phyloP scores from a whole-genome alignment of 148 eudicot genomes.

The Limonium bicolor region DNA sequence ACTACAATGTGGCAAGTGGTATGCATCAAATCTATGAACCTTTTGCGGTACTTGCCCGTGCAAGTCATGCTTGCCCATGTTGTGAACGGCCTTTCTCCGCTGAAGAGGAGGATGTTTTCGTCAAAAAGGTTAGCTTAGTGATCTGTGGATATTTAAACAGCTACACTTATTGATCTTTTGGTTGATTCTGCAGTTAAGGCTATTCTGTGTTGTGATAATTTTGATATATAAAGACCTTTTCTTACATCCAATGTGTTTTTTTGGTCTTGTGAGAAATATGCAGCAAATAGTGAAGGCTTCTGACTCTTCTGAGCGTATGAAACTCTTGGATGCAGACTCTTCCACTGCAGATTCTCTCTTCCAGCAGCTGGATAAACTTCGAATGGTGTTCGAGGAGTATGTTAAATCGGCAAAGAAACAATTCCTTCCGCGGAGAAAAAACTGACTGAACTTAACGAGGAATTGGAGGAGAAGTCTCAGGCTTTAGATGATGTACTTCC shows the following conservation, averaged over 20 bases:
- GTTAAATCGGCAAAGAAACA: slow-evolving; percentile 41
- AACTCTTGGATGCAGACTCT: slow-evolving; percentile 26
- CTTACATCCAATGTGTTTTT: too few relatives aligned
- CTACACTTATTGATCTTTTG: too few relatives aligned
- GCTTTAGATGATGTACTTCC: slow-evolving; percentile 80
- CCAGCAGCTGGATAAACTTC: slow-evolving; percentile 81
- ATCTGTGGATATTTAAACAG: neutral
- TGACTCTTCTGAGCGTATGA: slow-evolving; percentile 33
- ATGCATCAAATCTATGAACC: slow-evolving; percentile 57
- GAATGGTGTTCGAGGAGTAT: slow-evolving; percentile 71
- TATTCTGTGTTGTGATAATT: too few relatives aligned
- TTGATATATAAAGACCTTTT: too few relatives aligned
- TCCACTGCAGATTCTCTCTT: slow-evolving; percentile 46
- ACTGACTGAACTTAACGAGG: slow-evolving; percentile 50
- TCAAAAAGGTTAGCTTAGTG: slow-evolving; percentile 42
- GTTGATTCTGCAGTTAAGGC: too few relatives aligned
- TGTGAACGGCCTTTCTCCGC: slow-evolving; percentile 90
- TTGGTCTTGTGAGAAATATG: neutral
- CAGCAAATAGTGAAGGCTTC: slow-evolving; percentile 66
- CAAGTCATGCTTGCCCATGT: slow-evolving; percentile 66
- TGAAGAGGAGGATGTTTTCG: slow-evolving; percentile 79
- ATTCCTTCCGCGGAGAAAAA: slow-evolving; percentile 65
- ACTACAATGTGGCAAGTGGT: slow-evolving; percentile 38
- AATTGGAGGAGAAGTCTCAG: slow-evolving; percentile 60
- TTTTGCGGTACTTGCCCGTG: slow-evolving; percentile 55